Evolutionary conservation across 2,329 filamentous ascomycete species (phyloP).

Genomic region (Nothophoma quercina): DNA sequence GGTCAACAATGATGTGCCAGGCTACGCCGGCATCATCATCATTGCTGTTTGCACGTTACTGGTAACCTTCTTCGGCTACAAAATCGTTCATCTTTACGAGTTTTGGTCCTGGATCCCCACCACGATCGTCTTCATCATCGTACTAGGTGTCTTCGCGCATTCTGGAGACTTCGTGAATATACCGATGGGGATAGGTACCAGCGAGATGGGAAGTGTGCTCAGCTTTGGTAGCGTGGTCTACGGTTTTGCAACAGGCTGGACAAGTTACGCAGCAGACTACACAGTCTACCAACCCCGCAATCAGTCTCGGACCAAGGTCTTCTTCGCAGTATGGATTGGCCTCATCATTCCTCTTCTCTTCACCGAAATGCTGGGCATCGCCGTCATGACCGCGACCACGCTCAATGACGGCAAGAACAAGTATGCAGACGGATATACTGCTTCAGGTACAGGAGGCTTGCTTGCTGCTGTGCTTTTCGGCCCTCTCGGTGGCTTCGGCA

Average conservation of each 20-base stretch:
- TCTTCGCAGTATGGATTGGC: constrained; percentile 72
- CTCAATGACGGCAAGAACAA: constrained; percentile 62
- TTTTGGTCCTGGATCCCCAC: constrained; percentile 77
- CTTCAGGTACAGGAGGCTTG: constrained; percentile 70
- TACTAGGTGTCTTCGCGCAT: constrained; percentile 72
- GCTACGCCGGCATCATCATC: constrained; percentile 76
- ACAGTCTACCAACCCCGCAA: constrained; percentile 77
- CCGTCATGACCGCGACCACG: constrained; percentile 70
- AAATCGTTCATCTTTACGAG: constrained; percentile 79
- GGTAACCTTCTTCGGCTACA: constrained; percentile 78
- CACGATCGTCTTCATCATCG: constrained; percentile 75
- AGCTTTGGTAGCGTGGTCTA: constrained; percentile 72
- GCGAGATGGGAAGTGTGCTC: constrained; percentile 68
- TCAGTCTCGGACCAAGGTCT: constrained; percentile 68
- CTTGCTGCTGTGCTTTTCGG: constrained; percentile 70
- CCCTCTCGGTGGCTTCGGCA: constrained; percentile 71
- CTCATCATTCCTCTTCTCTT: constrained; percentile 76
- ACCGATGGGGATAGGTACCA: constrained; percentile 65
- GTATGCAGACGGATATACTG: constrained; percentile 63
- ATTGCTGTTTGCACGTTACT: constrained; percentile 73
- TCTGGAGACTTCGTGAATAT: constrained; percentile 70
- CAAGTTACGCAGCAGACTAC: constrained; percentile 77
- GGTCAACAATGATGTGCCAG: constrained; percentile 73
- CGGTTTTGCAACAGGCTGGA: constrained; percentile 77
- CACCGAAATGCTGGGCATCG: constrained; percentile 75